Base-by-base conservation (phyloP, 2,329 filamentous ascomycete species). In the Sporothrix schenckii region DNA sequence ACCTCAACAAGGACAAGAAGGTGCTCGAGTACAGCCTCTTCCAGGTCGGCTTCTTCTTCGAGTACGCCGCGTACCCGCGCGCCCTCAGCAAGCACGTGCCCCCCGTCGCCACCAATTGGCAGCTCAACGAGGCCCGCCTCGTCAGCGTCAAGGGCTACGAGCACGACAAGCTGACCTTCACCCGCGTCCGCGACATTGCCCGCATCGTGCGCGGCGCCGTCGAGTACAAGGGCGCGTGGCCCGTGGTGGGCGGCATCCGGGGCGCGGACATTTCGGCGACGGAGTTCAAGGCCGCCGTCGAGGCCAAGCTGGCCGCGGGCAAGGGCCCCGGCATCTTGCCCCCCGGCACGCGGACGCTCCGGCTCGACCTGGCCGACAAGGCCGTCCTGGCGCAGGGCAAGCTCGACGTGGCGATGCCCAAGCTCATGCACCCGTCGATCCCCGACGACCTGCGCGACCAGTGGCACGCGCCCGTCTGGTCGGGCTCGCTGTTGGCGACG, bases 21-120 rank as follows among this genome's bases (percentile, higher is more conserved):
- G 78, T 85, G 4, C 78, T 88, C 6, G 85, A 88, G 71, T 88
- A 69, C 66, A 39, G 24, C 27, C 30, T 71, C 19, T 71, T 71
- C 50, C 56, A 71, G 50, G 47, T 44, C 27, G 56, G 67, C 58
- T 10, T 39, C 34, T 58, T 72, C n/a, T n/a, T 56, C 30, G 81
- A 89, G 75, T 88, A 88, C 77, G 79, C 87, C 47, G 84, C 83
- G 0, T 82, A 78, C 66, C 86, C 87, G 0, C 75, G 84, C 70
- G 79, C 81, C 54, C 81, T 85, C 0, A 76, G 81, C 7, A 83
- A 81, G 49, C 78, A 84, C 44, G 74, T 88, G 0, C 74, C 77
- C 1, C 77, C 80, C 0, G 75, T 60, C 11, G 19, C 34, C n/a
- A 60, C 34, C 10, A 6, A 24, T 10, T 60, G 56, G 56, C 34